Conservation (phyloP, 345 rosid species). For the Lepidium sativum region DNA sequence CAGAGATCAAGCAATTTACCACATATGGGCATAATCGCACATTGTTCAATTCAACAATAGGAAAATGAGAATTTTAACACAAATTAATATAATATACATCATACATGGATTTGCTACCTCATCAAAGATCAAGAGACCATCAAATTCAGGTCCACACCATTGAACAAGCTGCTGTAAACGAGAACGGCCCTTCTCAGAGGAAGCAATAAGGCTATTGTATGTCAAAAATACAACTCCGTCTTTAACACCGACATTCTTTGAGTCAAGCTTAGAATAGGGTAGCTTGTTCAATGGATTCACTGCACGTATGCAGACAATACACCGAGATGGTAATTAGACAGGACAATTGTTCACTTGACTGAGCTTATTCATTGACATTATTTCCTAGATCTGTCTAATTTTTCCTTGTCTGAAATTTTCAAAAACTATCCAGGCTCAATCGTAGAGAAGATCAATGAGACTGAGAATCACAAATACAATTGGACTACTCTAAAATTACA, state of each 20-base stretch:
- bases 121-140: constrained; percentile 89
- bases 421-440: neutral
- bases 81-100: constrained; percentile 8
- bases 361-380: neutral
- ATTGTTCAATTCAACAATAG: constrained; percentile 6
- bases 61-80: neutral
- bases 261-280: constrained; percentile 95
- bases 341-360: constrained; percentile 9
- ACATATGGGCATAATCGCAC: constrained; percentile 7
- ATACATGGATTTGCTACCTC: constrained; percentile 47
- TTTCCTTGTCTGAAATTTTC: neutral
- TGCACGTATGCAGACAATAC: constrained; percentile 31
- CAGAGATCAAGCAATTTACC: constrained; percentile 7
- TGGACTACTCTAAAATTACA: neutral
- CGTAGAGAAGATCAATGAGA: neutral
- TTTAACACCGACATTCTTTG: constrained; percentile 78
- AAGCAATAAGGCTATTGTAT: constrained; percentile 96
- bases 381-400: neutral
- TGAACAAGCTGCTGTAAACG: constrained; percentile 98
- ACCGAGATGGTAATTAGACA: neutral
- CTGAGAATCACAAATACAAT: neutral
- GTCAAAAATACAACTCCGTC: constrained; percentile 94
- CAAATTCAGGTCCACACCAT: constrained; percentile 87
- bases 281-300: constrained; percentile 97
- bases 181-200: constrained; percentile 98